Evolutionary conservation across 2,329 filamentous ascomycete species (phyloP).

Genomic region (Trichoderma aggressivum): DNA sequence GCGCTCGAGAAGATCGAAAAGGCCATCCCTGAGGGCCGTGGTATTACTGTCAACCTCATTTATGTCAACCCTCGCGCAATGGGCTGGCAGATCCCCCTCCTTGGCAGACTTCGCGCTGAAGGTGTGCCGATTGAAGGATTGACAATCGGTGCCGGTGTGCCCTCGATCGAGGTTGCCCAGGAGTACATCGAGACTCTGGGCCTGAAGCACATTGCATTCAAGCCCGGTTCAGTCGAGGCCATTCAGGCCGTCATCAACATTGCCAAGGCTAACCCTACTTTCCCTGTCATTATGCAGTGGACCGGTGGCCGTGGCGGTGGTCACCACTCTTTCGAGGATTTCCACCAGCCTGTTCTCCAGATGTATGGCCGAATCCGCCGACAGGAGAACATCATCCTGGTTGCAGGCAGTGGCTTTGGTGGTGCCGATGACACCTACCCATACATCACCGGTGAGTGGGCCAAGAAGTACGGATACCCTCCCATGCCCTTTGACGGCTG

Average conservation of each 20-base stretch:
- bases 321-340: constrained; percentile 93
- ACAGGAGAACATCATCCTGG: constrained; percentile 80
- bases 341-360: constrained; percentile 84
- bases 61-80: constrained; percentile 88
- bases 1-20: constrained; percentile 83
- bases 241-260: constrained; percentile 91
- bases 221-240: constrained; percentile 83
- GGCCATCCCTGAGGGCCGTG: constrained; percentile 76
- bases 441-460: constrained; percentile 86
- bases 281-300: constrained; percentile 93
- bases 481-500: constrained; percentile 94
- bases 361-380: constrained; percentile 89
- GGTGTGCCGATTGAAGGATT: constrained; percentile 89
- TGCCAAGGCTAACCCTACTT: constrained; percentile 86
- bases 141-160: constrained; percentile 89
- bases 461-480: constrained; percentile 80
- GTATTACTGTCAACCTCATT: constrained; percentile 86
- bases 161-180: constrained; percentile 87
- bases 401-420: constrained; percentile 90
- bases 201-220: constrained; percentile 91
- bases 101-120: constrained; percentile 75
- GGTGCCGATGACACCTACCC: constrained; percentile 87
- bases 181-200: constrained; percentile 92
- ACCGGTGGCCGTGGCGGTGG: constrained; percentile 91
- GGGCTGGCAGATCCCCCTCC: constrained; percentile 86